A percentile compares a stretch with the other conserved stretches of the same genome.
These are phyloP conservation scores for Phalaenopsis equestris DNA, from an alignment of 106 monocot species.

Conservation along the genomic window DNA sequence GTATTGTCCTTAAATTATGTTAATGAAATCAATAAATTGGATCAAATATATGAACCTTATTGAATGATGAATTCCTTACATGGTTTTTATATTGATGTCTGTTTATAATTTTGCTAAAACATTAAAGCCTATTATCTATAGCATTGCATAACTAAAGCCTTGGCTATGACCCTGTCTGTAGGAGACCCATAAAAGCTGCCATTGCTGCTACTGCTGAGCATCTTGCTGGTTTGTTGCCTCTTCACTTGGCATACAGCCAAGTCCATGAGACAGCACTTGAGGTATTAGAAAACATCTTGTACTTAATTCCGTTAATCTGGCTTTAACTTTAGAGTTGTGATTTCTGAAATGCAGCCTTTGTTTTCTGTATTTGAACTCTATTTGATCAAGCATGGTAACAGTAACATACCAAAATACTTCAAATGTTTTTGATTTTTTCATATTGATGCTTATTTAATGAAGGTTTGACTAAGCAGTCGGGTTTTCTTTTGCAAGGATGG, in stretches of 20 bases:
- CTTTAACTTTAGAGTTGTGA: not conserved
- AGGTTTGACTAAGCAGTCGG: not conserved
- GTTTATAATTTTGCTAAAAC: not conserved
- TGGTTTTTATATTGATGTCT: not conserved
- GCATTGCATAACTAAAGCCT: not conserved
- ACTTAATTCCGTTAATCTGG: not conserved
- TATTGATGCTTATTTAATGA: not conserved
- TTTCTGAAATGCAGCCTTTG: not conserved
- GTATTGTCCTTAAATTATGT: not conserved
- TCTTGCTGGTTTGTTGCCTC: conserved; percentile 82
- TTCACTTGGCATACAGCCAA: conserved; percentile 88
- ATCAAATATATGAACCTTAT: not conserved
- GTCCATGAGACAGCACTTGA: conserved; percentile 94
- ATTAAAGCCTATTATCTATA: not conserved
- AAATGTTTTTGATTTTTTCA: not conserved
- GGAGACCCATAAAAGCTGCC: conserved; percentile 86
- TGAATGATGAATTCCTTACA: not conserved
- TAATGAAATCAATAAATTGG: not conserved
- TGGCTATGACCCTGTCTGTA: conserved; percentile 11
- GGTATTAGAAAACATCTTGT: conserved; percentile 26
- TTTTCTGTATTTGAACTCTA: not conserved
- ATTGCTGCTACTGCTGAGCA: conserved; percentile 88
- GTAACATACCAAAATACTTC: not conserved
- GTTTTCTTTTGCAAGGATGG: not conserved
- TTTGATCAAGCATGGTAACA: not conserved